A percentile compares a stretch with the other conserved stretches of the same genome.
phyloP scores from a whole-genome alignment of 345 rosid species.

The Isatis tinctoria region DNA sequence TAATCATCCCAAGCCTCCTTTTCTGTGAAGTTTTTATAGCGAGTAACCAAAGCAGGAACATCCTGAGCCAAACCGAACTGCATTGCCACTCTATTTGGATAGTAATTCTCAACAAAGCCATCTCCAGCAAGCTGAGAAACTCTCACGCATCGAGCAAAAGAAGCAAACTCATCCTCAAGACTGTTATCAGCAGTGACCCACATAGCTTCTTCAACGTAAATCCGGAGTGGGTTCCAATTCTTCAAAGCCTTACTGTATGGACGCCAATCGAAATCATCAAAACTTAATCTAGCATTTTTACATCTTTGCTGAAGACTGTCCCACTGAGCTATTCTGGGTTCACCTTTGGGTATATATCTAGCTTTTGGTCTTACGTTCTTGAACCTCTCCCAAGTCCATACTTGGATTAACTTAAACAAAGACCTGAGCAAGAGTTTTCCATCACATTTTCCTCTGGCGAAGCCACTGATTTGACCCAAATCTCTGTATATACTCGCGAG shows the following conservation, averaged over 20 bases:
- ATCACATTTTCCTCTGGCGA: background rate
- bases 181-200: conserved; percentile 21
- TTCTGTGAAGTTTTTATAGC: background rate
- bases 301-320: background rate
- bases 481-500: conserved; percentile 43
- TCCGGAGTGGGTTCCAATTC: conserved; percentile 28
- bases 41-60: conserved; percentile 31
- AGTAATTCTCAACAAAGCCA: conserved; percentile 38
- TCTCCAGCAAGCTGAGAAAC: conserved; percentile 41
- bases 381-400: conserved; percentile 54
- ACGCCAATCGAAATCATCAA: conserved; percentile 44
- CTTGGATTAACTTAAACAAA: conserved; percentile 40
- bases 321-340: conserved; percentile 38
- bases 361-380: background rate
- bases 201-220: conserved; percentile 29
- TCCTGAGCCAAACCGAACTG: conserved; percentile 62
- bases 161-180: conserved; percentile 29
- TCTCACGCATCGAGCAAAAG: conserved; percentile 35
- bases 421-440: conserved; percentile 12
- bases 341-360: conserved; percentile 13
- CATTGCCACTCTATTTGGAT: conserved; percentile 52
- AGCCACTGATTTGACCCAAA: conserved; percentile 13
- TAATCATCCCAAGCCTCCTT: conserved; percentile 31
- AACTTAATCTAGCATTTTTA: conserved; percentile 6
- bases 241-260: conserved; percentile 33